Base-by-base conservation (phyloP, 345 rosid species). In the Euclidium syriacum region DNA sequence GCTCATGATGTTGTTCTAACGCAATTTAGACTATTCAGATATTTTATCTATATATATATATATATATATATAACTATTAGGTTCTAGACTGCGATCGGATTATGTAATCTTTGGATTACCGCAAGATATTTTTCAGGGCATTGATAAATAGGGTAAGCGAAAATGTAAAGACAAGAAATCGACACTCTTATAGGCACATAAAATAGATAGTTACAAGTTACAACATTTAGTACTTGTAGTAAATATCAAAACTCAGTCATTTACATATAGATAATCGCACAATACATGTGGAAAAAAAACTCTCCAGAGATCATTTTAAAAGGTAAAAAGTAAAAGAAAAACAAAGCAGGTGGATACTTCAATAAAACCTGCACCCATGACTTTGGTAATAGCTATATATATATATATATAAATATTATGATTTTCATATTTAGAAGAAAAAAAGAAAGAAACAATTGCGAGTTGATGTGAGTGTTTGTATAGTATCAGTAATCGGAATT, bases 361-460 rank as follows among this genome's bases (percentile, higher is more conserved):
- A 6, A 48, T 38, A 63, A 63, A 63, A 63, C 68, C 68, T 51
- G 50, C 58, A 63, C 51, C 68, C 68, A 27, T 26, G 29, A 25
- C 58, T 63, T 48, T 26, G 39, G 50, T 10, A 12, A 46, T 24
- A 25, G 26, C 38, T 56, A 25, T 9, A 36, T 36, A 36, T 9
- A 6, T 36, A 36, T 36, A 36, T 10, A 4, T n/a, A n/a, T n/a
- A 22, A 35, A 41, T 41, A 58, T 43, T 30, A 57, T 4, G 16
- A 16, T 16, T 41, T 57, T 29, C 26, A 42, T 27, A 41, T 18
- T 27, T 27, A 58, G 51, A 6, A 16, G 4, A 18, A 7, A 38
- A 11, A 7, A 27, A 38, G 1, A 36, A 6, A 36, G 10, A 9
- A 36, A 36, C 41, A 33, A 5, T 4, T 34, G 57, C 10, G 9